Conservation (phyloP, 2,329 filamentous ascomycete genomes). For the Raffaelea albimanens region DNA sequence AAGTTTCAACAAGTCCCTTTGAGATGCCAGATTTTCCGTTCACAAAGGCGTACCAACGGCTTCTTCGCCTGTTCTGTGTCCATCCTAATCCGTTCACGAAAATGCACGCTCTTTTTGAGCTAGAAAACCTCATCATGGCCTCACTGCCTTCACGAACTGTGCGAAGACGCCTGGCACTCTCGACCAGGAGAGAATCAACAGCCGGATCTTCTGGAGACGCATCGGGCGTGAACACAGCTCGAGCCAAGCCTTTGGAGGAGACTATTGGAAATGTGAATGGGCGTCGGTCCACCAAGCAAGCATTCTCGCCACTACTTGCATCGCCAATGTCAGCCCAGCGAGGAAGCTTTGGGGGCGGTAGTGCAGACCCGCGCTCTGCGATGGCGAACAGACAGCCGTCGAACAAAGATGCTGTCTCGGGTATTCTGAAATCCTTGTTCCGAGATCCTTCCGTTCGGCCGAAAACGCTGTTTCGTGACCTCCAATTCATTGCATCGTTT, state of each 20-base stretch:
- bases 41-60: constrained; percentile 64
- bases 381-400: constrained; percentile 30
- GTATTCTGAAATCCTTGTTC: constrained; percentile 59
- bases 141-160: constrained; percentile 53
- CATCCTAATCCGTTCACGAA: constrained; percentile 84
- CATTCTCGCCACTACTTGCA: constrained; percentile 20
- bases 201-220: neutral
- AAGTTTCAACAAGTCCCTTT: constrained; percentile 14
- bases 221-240: constrained; percentile 13
- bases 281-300: constrained; percentile 50
- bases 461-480: constrained; percentile 69
- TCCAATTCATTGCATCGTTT: constrained; percentile 65
- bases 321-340: constrained; percentile 14
- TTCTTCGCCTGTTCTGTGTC: constrained; percentile 79
- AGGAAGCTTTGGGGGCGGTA: constrained; percentile 28
- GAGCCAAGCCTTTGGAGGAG: constrained; percentile 47
- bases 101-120: constrained; percentile 70
- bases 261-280: constrained; percentile 63
- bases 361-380: constrained; percentile 38
- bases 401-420: constrained; percentile 56
- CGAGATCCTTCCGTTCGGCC: constrained; percentile 61
- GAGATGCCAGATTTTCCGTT: constrained; percentile 59
- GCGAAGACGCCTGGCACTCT: constrained; percentile 18
- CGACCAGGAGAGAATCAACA: too few species aligned
- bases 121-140: constrained; percentile 72